phyloP scores from a whole-genome alignment of 176 grass and related monocot genomes.

The Juncus effusus region DNA sequence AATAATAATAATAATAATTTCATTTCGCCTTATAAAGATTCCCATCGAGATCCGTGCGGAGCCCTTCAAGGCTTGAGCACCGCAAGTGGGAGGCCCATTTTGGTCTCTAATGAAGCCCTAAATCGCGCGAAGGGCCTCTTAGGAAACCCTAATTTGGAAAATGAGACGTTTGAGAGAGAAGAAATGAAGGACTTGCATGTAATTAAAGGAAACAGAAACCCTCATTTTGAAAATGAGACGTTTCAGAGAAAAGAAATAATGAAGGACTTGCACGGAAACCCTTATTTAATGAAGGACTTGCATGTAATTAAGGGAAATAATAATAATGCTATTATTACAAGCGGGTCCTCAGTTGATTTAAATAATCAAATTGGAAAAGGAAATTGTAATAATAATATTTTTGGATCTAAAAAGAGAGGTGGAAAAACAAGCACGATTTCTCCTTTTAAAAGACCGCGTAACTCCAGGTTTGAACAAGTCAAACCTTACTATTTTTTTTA shows the following conservation, averaged over 20 bases:
- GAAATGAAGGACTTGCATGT: conserved; percentile 4
- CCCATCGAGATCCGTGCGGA: conserved; percentile 30
- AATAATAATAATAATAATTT: conserved; percentile 31
- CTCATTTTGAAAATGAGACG: no score
- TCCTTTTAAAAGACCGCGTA: conserved; percentile 79
- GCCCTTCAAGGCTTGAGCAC: conserved; percentile 51
- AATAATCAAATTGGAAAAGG: conserved; percentile 38
- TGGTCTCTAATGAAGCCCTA: conserved; percentile 63
- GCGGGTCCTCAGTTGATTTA: conserved; percentile 54
- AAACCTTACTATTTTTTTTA: conserved; percentile 1
- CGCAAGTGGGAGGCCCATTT: conserved; percentile 51
- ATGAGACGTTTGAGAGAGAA: no score
- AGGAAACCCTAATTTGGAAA: conserved; percentile 41
- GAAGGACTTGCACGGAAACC: conserved; percentile 22
- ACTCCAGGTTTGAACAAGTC: conserved; percentile 63
- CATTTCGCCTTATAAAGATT: conserved; percentile 35
- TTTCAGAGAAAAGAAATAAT: conserved; percentile 15
- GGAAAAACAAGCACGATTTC: conserved; percentile 58
- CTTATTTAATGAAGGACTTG: conserved; percentile 35
- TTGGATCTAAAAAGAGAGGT: conserved; percentile 36
- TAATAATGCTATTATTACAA: conserved; percentile 14
- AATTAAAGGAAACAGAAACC: conserved; percentile 16
- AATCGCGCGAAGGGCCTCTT: conserved; percentile 70
- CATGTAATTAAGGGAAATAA: conserved; percentile 24
- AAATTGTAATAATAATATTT: conserved; percentile 36